A percentile compares a stretch with the other conserved stretches of the same genome.
Evolutionary conservation across 2,329 filamentous ascomycete species (phyloP).

Genomic region (Penicillium crustosum): DNA sequence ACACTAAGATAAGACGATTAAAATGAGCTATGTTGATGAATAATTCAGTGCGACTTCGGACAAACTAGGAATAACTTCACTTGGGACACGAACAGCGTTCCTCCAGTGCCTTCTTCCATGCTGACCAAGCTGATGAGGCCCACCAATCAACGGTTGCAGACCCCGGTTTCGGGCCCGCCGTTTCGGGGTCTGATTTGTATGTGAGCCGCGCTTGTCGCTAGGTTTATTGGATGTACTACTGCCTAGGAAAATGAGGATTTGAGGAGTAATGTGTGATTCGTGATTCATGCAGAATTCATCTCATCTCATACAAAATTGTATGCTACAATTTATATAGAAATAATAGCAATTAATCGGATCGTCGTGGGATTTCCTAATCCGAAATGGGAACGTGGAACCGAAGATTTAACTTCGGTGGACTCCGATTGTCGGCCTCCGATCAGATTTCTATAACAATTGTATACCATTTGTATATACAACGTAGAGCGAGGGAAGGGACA

Average conservation of each 20-base stretch:
- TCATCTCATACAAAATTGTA: not conserved
- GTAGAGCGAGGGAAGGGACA: not conserved
- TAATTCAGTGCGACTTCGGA: not conserved
- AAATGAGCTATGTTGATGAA: not conserved
- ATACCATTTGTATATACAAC: not conserved
- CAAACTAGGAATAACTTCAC: not conserved
- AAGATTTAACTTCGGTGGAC: conserved; percentile 1
- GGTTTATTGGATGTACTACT: not conserved
- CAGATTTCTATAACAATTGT: not conserved
- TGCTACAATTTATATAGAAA: not conserved
- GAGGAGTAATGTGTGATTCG: not conserved
- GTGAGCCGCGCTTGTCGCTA: conserved; percentile 7
- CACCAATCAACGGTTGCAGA: not conserved
- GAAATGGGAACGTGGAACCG: conserved; percentile 4
- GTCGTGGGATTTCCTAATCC: not conserved
- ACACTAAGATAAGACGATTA: not conserved
- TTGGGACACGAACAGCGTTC: not conserved
- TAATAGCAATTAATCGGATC: not conserved
- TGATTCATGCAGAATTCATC: conserved; percentile 2
- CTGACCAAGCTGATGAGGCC: not conserved
- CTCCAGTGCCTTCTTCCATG: not conserved
- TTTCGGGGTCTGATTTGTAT: not conserved
- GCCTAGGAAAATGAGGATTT: not conserved
- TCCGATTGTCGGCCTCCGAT: conserved; percentile 10
- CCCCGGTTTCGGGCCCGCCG: not conserved